Evolutionary conservation across 768 basidiomycete genomes (phyloP), one percentile per base, ranked within the genome.

Genomic region (Aureoboletus auriporus): DNA sequence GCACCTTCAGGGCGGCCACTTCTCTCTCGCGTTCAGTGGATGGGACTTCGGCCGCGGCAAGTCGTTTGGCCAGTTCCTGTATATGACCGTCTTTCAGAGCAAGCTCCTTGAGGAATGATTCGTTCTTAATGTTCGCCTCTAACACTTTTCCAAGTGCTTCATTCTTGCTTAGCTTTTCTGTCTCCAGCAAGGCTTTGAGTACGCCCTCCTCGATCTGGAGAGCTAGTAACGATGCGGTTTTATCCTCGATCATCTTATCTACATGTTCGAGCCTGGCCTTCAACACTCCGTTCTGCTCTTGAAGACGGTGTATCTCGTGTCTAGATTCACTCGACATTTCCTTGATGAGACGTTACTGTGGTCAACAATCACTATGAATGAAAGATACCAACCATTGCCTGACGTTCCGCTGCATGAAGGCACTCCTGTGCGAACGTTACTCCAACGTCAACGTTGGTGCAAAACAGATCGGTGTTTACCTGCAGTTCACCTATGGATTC

Each of bases 401-500:
- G 52, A 42, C 41, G 51, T 41, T 63, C 59, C 5, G 53, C 42
- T 13, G 33, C 49, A 33, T 55, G 49, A 40, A 68, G 49, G 16
- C 53, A 59, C 34, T 66, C 65, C 65, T 66, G 27, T 31, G 29
- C 31, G 1, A 30, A 44, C 23, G 6, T 37, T 11, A 34, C 28
- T 35, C 44, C 12, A 41, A 33, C 12, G n/a, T n/a, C n/a, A 23
- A 33, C 27, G 26, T 27, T 47, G 10, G 7, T 8, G 5, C 12
- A 10, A 11, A 39, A 40, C 16, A 35, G 10, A 3, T 0, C 27
- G 28, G 11, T 46, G 11, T 33, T 57, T 52, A 75, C 77, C 63
- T 78, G 80, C 11, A 78, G 52, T 56, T 83, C 79, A 2, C 72
- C 78, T 16, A 73, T 62, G 6, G 75, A 69, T 50, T 84, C 82